Evolutionary conservation across 148 eudicot species (phyloP), one percentile per base, ranked within the genome.

Genomic region (Dysphania ambrosioides): DNA sequence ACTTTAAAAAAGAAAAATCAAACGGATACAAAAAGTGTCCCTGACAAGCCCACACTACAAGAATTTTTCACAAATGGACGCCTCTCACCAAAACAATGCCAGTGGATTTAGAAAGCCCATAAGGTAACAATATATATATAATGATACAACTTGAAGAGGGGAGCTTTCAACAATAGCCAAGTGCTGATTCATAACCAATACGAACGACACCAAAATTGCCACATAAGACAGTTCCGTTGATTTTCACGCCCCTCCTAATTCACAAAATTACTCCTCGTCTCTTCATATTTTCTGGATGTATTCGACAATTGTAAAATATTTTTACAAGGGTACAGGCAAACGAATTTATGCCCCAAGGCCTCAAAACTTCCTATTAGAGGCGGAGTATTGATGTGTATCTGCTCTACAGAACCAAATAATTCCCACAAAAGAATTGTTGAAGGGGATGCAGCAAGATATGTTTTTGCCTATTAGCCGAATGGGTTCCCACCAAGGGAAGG

Each of bases 401-500:
- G 41, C 55, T 67, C 71, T 67, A 42, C 53, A 66, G 44, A 66
- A 66, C 15, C 30, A 41, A 32, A 26, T 16, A 38, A 42, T 40
- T 27, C 30, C 70, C 47, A 40, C 71, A 67, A 67, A 67, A 67
- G n/a, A 67, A 67, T 66, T 67, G 55, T 38, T 24, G 29, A 32
- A 61, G 42, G 24, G 70, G 73, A 57, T 70, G 19, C 4, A 42
- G 40, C 21, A 53, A 66, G 24, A 51, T 15, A 29, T 49, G 64
- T 66, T 67, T 16, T 62, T 76, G 64, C 53, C 44, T 38, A 79
- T 81, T 80, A 93, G 68, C 97, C 97, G 51, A 93, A 93, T 19
- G 98, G 98, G 82, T 93, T 93, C 75, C 97, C 95, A 31, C 94
- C 83, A 18, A 83, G 64, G 23, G 91, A 72, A 40, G 90, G 75